Evolutionary conservation across 2,329 filamentous ascomycete genomes (phyloP), one percentile per base, ranked within the genome.

Genomic region (Seiridium cupressi): DNA sequence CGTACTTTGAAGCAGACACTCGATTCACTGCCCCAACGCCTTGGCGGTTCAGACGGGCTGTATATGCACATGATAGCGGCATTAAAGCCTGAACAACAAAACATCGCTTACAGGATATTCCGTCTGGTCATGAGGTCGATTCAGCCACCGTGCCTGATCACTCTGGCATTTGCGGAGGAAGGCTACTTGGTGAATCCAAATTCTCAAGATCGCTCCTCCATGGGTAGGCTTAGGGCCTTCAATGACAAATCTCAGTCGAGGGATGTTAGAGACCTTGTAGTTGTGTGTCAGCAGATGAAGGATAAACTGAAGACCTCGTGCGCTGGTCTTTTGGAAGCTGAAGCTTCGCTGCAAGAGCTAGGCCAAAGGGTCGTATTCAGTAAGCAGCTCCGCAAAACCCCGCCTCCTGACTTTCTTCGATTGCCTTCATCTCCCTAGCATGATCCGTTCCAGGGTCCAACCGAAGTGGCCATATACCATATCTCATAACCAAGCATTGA

Each of bases 11-110:
- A 68, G 56, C 44, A 61, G 4, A 70, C 67, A 4, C 51, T 72
- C 35, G 63, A 72, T 56, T 70, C 69, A 1, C 56, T 72, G 7
- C 70, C 70, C 3, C 57, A 63, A 4, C 66, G 66, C 10, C 70
- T 72, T 3, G 70, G 70, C 32, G 70, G 70, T 3, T 61, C 67
- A 1, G 69, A 72, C 18, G 70, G 70, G 9, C 62, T 72, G 5
- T 72, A 72, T 44, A 72, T 72, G 70, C 66, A 65, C 11, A 72
- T 72, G 68, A 63, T 72, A 5, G 62, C 72, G 60, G 70, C 66
- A 32, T 62, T 73, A 4, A 65, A 61, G 35, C 67, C 54, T 3
- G 65, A 69, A 40, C n/a, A 67, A n/a, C 66, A 69, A 47, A 63
- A 65, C 4, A 64, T 63, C 35, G 69, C 70, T 54, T 71, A 62